Conservation (phyloP, 108 stramenopile genomes). For the Cyclotella sp. region DNA sequence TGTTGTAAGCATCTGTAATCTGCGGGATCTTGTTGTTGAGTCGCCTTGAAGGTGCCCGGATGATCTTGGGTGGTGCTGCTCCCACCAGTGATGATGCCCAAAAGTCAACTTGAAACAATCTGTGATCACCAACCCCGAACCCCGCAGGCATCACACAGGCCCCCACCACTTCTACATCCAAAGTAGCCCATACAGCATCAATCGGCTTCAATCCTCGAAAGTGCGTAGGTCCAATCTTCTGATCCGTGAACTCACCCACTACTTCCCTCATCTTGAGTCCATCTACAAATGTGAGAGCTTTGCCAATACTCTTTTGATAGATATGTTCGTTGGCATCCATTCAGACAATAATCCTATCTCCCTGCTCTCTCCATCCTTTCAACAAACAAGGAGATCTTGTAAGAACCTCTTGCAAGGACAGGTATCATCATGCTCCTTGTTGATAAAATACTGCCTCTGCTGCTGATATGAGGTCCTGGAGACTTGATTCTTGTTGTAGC, state of each 20-base stretch:
- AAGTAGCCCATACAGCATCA: slow-evolving; percentile 17
- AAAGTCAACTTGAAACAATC: slow-evolving; percentile 8
- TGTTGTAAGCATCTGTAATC: background rate
- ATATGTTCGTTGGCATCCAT: slow-evolving; percentile 30
- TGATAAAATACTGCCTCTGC: slow-evolving; percentile 3
- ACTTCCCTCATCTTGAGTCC: slow-evolving; percentile 18
- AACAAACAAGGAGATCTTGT: slow-evolving; percentile 14
- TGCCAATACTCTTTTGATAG: background rate
- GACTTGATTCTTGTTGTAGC: background rate
- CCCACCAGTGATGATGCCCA: background rate
- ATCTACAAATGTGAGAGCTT: background rate
- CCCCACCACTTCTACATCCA: background rate
- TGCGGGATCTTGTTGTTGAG: slow-evolving; percentile 4
- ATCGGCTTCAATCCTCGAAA: background rate
- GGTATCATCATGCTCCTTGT: background rate
- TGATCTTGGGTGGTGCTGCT: background rate
- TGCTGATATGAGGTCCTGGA: slow-evolving; percentile 15
- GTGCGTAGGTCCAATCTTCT: too few species aligned
- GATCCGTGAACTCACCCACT: background rate
- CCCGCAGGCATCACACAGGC: slow-evolving; percentile 13
- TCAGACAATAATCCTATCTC: slow-evolving; percentile 15
- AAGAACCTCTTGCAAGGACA: slow-evolving; percentile 10
- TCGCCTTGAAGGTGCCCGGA: background rate
- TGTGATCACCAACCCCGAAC: slow-evolving; percentile 18
- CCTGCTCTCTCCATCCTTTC: background rate